Evolutionary conservation across 345 rosid genomes (phyloP).

Genomic region (Boechera divaricarpa): DNA sequence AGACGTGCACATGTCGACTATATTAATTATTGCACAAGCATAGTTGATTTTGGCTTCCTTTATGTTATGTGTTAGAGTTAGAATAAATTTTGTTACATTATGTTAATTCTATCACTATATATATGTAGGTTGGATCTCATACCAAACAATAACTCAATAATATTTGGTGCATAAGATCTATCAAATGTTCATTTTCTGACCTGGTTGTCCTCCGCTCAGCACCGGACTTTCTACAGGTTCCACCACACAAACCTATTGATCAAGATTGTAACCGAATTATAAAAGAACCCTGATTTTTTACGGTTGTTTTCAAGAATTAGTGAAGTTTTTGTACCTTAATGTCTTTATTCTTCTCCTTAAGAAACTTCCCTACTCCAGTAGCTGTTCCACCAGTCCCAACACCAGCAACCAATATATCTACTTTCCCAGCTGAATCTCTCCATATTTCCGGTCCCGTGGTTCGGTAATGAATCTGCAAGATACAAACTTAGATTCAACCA

Average conservation of each 20-base stretch:
- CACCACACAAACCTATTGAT: conserved; percentile 37
- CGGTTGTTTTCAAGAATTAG: not conserved
- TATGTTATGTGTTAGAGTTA: not conserved
- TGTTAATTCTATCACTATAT: not conserved
- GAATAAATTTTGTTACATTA: not conserved
- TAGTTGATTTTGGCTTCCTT: not conserved
- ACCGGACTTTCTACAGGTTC: conserved; percentile 46
- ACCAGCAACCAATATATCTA: conserved; percentile 60
- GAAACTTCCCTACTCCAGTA: conserved; percentile 68
- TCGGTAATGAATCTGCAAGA: conserved; percentile 67
- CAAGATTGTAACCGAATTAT: conserved; percentile 7
- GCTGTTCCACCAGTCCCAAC: conserved; percentile 73
- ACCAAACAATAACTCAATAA: not conserved
- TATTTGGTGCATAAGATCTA: not conserved
- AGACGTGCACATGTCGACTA: not conserved
- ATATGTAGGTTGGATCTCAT: not conserved
- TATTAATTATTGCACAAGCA: not conserved
- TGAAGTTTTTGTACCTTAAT: conserved; percentile 56
- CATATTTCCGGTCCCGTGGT: conserved; percentile 78
- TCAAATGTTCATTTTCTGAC: conserved; percentile 19
- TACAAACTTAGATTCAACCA: not conserved
- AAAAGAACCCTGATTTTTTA: not conserved
- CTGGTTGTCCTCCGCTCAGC: conserved; percentile 45
- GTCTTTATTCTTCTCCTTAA: conserved; percentile 65
- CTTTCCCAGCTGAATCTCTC: conserved; percentile 60